These are phyloP conservation scores for Coniochaeta sp. DNA, from an alignment of 2,329 filamentous ascomycete genomes.

Conservation along the genomic window DNA sequence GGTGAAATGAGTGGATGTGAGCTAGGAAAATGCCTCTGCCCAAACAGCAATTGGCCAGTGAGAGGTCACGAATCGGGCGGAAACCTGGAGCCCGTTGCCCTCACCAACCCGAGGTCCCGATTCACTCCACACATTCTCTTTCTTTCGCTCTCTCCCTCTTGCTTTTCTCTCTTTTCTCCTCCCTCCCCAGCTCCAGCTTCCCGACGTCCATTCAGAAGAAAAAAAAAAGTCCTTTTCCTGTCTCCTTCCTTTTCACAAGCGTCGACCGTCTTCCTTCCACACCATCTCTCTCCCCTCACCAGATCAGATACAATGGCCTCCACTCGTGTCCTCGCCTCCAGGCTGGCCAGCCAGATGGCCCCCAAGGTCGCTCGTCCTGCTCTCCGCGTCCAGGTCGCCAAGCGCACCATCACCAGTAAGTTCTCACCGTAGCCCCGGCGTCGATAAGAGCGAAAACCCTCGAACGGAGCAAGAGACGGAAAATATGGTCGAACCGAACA, in stretches of 20 bases:
- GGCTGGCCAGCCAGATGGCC: slow-evolving; percentile 70
- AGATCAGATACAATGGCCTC: slow-evolving; percentile 69
- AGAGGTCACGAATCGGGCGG: neutral
- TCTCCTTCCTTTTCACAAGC: slow-evolving; percentile 30
- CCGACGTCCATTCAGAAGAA: slow-evolving; percentile 10
- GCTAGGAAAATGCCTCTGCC: slow-evolving; percentile 3
- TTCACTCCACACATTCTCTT: slow-evolving; percentile 12
- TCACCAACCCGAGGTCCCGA: slow-evolving; percentile 19
- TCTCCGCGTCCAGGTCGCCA: slow-evolving; percentile 60
- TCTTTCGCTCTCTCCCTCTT: slow-evolving; percentile 11
- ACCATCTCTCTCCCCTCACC: slow-evolving; percentile 35
- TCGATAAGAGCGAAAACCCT: neutral
- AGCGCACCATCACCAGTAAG: slow-evolving; percentile 72
- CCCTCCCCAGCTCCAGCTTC: slow-evolving; percentile 7
- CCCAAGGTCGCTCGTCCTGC: slow-evolving; percentile 73
- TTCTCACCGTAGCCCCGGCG: slow-evolving; percentile 12
- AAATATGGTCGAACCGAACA: slow-evolving; percentile 5
- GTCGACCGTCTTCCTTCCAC: slow-evolving; percentile 18
- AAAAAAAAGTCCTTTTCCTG: slow-evolving; percentile 23
- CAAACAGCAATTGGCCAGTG: slow-evolving; percentile 1
- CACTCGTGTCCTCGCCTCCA: slow-evolving; percentile 69
- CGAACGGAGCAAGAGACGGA: too few relatives aligned
- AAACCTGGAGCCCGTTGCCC: slow-evolving; percentile 17
- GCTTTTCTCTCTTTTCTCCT: slow-evolving; percentile 19
- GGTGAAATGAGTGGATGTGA: slow-evolving; percentile 1